These are phyloP conservation scores for Boletales sp. DNA, from an alignment of 768 basidiomycete genomes.

Conservation along the genomic window DNA sequence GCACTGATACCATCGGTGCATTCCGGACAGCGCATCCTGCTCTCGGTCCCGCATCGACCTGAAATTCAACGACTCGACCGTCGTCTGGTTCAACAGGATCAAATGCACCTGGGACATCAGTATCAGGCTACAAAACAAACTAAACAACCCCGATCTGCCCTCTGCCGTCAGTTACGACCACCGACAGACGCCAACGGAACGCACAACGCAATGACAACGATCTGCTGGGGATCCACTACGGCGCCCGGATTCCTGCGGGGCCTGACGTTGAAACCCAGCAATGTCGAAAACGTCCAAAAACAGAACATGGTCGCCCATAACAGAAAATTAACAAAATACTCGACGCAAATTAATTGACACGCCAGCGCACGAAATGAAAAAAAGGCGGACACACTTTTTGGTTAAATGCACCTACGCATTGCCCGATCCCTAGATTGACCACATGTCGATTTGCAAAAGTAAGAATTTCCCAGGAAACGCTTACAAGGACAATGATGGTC, in stretches of 20 bases:
- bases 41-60: conserved; percentile 67
- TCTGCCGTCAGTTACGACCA: conserved; percentile 6
- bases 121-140: conserved; percentile 63
- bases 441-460: background rate
- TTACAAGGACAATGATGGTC: conserved; percentile 90
- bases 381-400: conserved; percentile 57
- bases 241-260: conserved; percentile 20
- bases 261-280: conserved; percentile 51
- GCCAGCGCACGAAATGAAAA: background rate
- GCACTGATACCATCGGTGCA: conserved; percentile 53
- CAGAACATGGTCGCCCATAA: conserved; percentile 59
- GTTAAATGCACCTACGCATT: conserved; percentile 91
- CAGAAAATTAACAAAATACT: conserved; percentile 87
- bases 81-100: conserved; percentile 64
- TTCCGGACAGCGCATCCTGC: conserved; percentile 41
- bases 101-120: conserved; percentile 56
- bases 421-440: conserved; percentile 70
- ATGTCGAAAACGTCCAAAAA: conserved; percentile 58
- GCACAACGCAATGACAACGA: conserved; percentile 73
- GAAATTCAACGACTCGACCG: conserved; percentile 70
- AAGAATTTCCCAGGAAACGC: conserved; percentile 21
- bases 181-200: conserved; percentile 26
- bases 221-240: conserved; percentile 58
- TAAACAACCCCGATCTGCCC: conserved; percentile 64
- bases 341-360: background rate